Percentiles rank a stretch among this genome's conserved stretches.
These are phyloP conservation scores for Diaporthe ilicicola DNA, from an alignment of 2,329 filamentous ascomycete genomes.

Conservation along the genomic window DNA sequence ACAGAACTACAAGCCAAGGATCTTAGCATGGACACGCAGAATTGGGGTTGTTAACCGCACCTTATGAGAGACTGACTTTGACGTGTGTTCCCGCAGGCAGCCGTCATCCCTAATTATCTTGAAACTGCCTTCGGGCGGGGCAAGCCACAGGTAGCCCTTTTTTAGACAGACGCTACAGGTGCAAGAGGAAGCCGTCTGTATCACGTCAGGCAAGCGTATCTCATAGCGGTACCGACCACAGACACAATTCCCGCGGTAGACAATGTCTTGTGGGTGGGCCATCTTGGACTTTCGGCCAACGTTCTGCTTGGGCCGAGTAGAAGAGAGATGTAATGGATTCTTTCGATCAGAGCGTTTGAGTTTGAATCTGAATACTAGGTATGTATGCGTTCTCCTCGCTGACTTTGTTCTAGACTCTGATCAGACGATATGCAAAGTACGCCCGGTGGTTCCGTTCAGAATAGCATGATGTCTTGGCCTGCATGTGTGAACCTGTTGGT, in stretches of 20 bases:
- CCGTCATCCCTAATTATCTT: conserved; percentile 15
- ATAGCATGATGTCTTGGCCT: not conserved
- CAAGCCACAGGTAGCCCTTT: conserved; percentile 30
- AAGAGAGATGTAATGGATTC: not conserved
- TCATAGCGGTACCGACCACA: not conserved
- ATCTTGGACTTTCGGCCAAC: not conserved
- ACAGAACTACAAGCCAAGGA: conserved; percentile 3
- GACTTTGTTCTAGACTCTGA: not conserved
- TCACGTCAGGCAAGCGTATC: not conserved
- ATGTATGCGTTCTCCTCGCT: not conserved
- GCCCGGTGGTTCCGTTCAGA: not conserved
- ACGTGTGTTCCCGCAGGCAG: not conserved
- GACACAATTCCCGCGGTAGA: conserved; percentile 4
- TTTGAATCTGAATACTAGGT: not conserved
- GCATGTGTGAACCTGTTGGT: not conserved
- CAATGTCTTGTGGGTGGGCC: not conserved
- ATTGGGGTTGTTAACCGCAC: not conserved
- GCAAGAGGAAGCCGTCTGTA: conserved; percentile 19
- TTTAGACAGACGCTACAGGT: conserved; percentile 30
- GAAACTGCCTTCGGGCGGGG: not conserved
- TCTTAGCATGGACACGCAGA: not conserved
- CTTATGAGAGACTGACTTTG: not conserved
- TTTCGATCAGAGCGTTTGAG: not conserved
- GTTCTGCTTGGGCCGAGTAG: not conserved
- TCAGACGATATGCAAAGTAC: too few species aligned